phyloP scores from a whole-genome alignment of 106 monocot species.

The Dendrobium nobile region DNA sequence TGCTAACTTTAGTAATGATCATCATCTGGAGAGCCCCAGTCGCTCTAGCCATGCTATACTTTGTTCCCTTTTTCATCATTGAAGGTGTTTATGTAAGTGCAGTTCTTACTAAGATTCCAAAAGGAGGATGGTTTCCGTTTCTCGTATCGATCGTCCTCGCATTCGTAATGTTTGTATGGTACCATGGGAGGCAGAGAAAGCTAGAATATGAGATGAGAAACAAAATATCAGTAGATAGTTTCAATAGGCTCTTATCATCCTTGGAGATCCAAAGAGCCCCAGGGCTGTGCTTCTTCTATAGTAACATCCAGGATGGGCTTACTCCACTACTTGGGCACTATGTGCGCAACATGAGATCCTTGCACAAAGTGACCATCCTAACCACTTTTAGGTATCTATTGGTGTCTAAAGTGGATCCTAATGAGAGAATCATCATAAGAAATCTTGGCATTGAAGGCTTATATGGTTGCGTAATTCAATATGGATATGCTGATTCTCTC shows the following conservation, averaged over 20 bases:
- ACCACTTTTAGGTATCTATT: slow-evolving; percentile 48
- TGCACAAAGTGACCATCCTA: slow-evolving; percentile 55
- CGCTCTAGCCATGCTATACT: slow-evolving; percentile 33
- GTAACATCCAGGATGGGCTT: slow-evolving; percentile 48
- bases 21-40: slow-evolving; percentile 56
- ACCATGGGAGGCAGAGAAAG: slow-evolving; percentile 58
- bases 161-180: slow-evolving; percentile 69
- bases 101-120: slow-evolving; percentile 47
- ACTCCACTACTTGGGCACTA: slow-evolving; percentile 67
- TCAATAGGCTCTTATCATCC: slow-evolving; percentile 28
- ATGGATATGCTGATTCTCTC: slow-evolving; percentile 51
- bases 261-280: slow-evolving; percentile 35
- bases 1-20: slow-evolving; percentile 78
- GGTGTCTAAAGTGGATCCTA: slow-evolving; percentile 43
- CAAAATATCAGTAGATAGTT: slow-evolving; percentile 36
- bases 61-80: slow-evolving; percentile 36
- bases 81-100: slow-evolving; percentile 68
- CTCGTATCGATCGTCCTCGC: slow-evolving; percentile 62
- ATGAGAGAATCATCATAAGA: slow-evolving; percentile 33
- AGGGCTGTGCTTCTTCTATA: slow-evolving; percentile 73
- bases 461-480: slow-evolving; percentile 55
- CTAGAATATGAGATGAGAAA: slow-evolving; percentile 49
- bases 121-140: slow-evolving; percentile 86
- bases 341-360: slow-evolving; percentile 40
- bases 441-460: slow-evolving; percentile 39